Conservation (phyloP, 345 rosid genomes). For the Lepidium didymum region DNA sequence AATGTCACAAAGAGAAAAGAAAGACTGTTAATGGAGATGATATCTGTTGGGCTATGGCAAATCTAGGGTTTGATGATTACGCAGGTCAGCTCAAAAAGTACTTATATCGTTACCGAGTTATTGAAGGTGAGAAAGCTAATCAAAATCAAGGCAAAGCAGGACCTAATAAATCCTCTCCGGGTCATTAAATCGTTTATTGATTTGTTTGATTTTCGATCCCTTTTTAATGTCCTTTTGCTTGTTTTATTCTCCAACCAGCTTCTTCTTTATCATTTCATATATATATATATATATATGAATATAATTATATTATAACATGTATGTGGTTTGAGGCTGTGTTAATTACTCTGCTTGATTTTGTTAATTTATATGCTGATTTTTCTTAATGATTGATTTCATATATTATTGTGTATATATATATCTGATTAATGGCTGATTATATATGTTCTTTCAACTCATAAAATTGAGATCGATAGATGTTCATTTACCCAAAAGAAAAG, state of each 20-base stretch:
- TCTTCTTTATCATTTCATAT: neutral
- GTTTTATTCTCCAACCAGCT: neutral
- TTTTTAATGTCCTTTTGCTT: neutral
- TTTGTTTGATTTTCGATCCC: neutral
- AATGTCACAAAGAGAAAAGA: slow-evolving; percentile 69
- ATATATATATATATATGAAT: neutral
- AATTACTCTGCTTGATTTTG: neutral
- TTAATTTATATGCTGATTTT: neutral
- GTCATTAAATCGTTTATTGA: neutral
- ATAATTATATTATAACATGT: neutral
- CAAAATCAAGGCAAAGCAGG: slow-evolving; percentile 27
- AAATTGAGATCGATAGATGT: neutral
- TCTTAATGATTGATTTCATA: neutral
- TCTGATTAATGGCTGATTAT: neutral
- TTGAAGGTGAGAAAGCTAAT: slow-evolving; percentile 51
- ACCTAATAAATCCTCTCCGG: slow-evolving; percentile 17
- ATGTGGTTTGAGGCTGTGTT: slow-evolving; percentile 13
- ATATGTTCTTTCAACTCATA: neutral
- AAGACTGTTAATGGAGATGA: slow-evolving; percentile 68
- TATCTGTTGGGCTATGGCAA: slow-evolving; percentile 62
- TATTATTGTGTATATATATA: neutral
- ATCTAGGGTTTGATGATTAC: slow-evolving; percentile 66
- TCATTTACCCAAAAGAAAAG: no score
- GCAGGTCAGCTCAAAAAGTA: slow-evolving; percentile 48
- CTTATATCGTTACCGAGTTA: slow-evolving; percentile 40